These are phyloP conservation scores for Solanum raphanifolium DNA, from an alignment of 257 asterid genomes.

Conservation along the genomic window DNA sequence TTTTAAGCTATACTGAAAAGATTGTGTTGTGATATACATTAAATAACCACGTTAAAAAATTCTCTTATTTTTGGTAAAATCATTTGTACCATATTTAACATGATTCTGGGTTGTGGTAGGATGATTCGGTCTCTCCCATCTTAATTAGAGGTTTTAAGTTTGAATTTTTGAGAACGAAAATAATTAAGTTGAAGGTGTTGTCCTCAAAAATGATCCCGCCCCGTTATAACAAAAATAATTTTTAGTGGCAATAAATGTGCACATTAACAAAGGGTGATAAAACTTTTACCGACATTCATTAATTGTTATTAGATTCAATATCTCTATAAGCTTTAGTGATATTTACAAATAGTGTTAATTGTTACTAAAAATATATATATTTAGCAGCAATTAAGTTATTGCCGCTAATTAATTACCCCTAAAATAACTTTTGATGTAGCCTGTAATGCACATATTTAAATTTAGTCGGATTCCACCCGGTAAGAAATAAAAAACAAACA, in stretches of 20 bases:
- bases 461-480: not conserved
- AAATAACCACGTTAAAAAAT: not conserved
- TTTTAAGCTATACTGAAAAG: not conserved
- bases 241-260: too few species aligned
- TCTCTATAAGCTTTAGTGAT: too few species aligned
- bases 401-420: too few species aligned
- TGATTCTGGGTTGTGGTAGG: not conserved
- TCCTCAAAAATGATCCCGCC: not conserved
- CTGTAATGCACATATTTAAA: not conserved
- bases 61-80: not conserved
- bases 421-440: too few species aligned
- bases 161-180: too few species aligned
- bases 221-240: too few species aligned
- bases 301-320: too few species aligned
- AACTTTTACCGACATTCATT: too few species aligned
- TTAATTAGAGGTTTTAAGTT: not conserved
- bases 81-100: not conserved
- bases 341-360: too few species aligned
- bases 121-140: not conserved
- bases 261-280: too few species aligned
- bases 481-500: not conserved
- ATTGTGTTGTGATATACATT: not conserved
- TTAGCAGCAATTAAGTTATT: too few species aligned
- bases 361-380: too few species aligned
- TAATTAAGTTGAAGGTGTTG: not conserved